Conservation (phyloP, 306 rosid genomes). For the Malus orientalis region DNA sequence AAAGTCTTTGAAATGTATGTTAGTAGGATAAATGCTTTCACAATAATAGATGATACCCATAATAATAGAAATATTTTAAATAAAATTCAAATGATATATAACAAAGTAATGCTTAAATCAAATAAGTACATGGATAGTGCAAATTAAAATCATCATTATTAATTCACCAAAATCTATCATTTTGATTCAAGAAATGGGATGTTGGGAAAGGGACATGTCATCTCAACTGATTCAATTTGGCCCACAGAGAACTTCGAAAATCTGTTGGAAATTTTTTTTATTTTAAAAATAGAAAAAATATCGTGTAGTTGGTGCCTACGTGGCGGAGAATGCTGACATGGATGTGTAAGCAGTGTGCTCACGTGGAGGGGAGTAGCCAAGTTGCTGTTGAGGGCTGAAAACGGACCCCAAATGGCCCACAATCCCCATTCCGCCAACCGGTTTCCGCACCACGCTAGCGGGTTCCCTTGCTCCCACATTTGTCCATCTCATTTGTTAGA, state of each 20-base stretch:
- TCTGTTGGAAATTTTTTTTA: background rate
- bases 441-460: conserved; percentile 15
- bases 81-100: background rate
- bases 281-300: background rate
- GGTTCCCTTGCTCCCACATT: conserved; percentile 32
- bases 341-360: conserved; percentile 17
- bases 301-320: background rate
- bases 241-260: conserved; percentile 19
- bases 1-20: background rate
- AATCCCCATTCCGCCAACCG: conserved; percentile 57
- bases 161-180: no score
- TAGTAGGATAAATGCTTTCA: background rate
- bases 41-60: background rate
- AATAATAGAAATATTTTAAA: background rate
- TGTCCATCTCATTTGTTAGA: conserved; percentile 16
- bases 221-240: conserved; percentile 23
- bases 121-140: background rate
- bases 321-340: conserved; percentile 28
- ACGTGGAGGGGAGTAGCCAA: conserved; percentile 36
- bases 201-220: conserved; percentile 24
- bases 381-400: conserved; percentile 9
- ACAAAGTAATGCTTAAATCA: background rate
- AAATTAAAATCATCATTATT: background rate
- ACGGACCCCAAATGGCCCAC: conserved; percentile 37
- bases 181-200: background rate